Base-by-base conservation (phyloP, 176 grass and related monocot species). In the Tillandsia leiboldiana region DNA sequence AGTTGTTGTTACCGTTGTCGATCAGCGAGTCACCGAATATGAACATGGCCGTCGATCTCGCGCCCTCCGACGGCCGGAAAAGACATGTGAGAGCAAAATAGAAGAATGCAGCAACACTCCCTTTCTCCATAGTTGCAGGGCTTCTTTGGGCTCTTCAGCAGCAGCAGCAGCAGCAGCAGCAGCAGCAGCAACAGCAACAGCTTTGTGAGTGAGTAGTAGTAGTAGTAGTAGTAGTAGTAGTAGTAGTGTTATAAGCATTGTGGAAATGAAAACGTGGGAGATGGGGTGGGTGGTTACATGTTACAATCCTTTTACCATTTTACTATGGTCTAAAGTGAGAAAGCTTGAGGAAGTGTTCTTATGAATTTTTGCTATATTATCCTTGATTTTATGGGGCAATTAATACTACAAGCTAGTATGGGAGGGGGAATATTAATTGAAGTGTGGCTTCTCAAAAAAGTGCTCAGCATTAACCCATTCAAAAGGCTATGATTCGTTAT, bases 1-100 rank as follows among this genome's bases (percentile, higher is more conserved):
- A 76, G n/a, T 76, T 67, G 11, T 76, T 76, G 49, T 76, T 76
- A 12, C 73, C 73, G 23, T 64, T 67, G 50, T 76, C 73, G 8
- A 22, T 56, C 48, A 76, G 27, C 2, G 73, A 76, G 64, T 76
- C 73, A 1, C 73, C 73, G 26, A 76, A 76, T 10, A 76, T 66
- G 64, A 76, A 76, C 63, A 76, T 76, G 12, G 73, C 63, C 0
- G 63, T 24, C n/a, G 64, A 22, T 24, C 1, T 11, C 11, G 63
- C 63, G 48, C 73, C 29, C 11, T 18, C 24, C 10, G 48, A 24
- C 6, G 8, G 49, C 51, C 58, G 27, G 13, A 52, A 20, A 49
- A 74, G 1, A 4, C 15, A 15, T 23, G 14, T 59, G 53, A 73
- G 29, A 12, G 49, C 28, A 9, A 42, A 15, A 53, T 48, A n/a